Percentiles rank a stretch among this genome's conserved stretches.
phyloP scores from a whole-genome alignment of 2,329 filamentous ascomycete genomes.

The Hansfordia pulvinata region DNA sequence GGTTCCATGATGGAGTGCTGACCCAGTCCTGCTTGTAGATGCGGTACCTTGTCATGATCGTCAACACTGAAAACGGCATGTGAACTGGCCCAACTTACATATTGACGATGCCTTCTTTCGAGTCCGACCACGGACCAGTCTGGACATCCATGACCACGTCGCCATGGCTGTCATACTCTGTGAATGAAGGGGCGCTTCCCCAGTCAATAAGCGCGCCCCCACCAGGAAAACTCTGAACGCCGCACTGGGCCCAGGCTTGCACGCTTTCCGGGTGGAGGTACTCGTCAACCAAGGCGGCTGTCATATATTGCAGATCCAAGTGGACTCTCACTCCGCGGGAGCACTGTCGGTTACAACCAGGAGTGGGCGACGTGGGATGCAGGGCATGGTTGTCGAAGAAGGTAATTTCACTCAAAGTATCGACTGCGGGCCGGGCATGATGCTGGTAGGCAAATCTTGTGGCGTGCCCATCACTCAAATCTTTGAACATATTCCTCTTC shows the following conservation, averaged over 20 bases:
- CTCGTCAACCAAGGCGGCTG: conserved; percentile 28
- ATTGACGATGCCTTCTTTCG: conserved; percentile 18
- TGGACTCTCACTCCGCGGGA: conserved; percentile 29
- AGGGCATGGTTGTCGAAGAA: conserved; percentile 22
- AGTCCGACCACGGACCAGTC: conserved; percentile 24
- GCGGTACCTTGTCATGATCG: too few species aligned
- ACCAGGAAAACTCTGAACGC: conserved; percentile 36
- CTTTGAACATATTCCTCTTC: conserved; percentile 16
- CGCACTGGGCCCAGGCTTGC: conserved; percentile 28
- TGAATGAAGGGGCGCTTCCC: conserved; percentile 34
- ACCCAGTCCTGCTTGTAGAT: conserved; percentile 39
- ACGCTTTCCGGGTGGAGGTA: conserved; percentile 21
- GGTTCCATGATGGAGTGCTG: conserved; percentile 19
- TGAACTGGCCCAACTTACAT: too few species aligned
- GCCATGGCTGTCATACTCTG: conserved; percentile 32
- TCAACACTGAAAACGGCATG: too few species aligned
- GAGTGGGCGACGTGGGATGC: conserved; percentile 9
- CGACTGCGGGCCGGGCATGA: conserved; percentile 15
- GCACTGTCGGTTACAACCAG: conserved; percentile 14
- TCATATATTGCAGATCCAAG: conserved; percentile 26
- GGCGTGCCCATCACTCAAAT: conserved; percentile 17
- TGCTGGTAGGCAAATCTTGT: conserved; percentile 20
- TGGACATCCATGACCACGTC: conserved; percentile 33
- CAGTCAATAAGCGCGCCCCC: conserved; percentile 42
- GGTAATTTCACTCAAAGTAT: conserved; percentile 12